phyloP scores from a whole-genome alignment of 1,139 yeast genomes.

The Candida tetrigidarum region DNA sequence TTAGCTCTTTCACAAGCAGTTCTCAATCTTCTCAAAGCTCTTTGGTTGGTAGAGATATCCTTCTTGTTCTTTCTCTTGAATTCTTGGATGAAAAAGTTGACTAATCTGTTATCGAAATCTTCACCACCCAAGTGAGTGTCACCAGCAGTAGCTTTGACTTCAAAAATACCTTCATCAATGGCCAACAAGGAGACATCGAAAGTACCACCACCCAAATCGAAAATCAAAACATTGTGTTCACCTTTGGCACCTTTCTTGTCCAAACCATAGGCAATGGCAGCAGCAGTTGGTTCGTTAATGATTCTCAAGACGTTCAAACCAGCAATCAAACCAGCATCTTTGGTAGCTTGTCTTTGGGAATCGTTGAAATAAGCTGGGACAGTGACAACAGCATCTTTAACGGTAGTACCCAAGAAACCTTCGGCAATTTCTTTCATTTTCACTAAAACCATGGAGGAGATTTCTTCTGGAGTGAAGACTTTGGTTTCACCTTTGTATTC shows the following conservation, averaged over 20 bases:
- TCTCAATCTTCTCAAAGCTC: slow-evolving; percentile 48
- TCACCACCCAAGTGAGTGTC: slow-evolving; percentile 99
- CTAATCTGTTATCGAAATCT: slow-evolving; percentile 45
- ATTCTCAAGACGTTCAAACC: slow-evolving; percentile 64
- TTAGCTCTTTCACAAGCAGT: slow-evolving; percentile 49
- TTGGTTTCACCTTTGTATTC: slow-evolving; percentile 70
- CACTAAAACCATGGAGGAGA: slow-evolving; percentile 65
- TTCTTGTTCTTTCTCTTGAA: slow-evolving; percentile 45
- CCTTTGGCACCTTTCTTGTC: slow-evolving; percentile 40
- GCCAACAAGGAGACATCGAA: slow-evolving; percentile 94
- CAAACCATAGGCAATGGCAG: slow-evolving; percentile 66
- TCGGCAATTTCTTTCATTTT: slow-evolving; percentile 76
- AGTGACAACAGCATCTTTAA: slow-evolving; percentile 77
- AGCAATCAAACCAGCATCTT: slow-evolving; percentile 65
- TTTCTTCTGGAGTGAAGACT: slow-evolving; percentile 67
- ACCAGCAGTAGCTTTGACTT: slow-evolving; percentile 98
- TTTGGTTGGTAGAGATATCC: slow-evolving; percentile 39
- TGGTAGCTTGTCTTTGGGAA: slow-evolving; percentile 67
- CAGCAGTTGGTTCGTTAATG: slow-evolving; percentile 66
- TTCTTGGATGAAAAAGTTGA: slow-evolving; percentile 38
- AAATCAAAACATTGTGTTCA: slow-evolving; percentile 83
- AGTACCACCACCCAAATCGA: slow-evolving; percentile 99
- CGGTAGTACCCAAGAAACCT: slow-evolving; percentile 58
- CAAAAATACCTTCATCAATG: slow-evolving; percentile 95
- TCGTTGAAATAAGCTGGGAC: slow-evolving; percentile 69